Percentiles rank a stretch among this genome's conserved stretches.
These are phyloP conservation scores for Aspergillus fijiensis DNA, from an alignment of 2,329 filamentous ascomycete species.

Conservation along the genomic window DNA sequence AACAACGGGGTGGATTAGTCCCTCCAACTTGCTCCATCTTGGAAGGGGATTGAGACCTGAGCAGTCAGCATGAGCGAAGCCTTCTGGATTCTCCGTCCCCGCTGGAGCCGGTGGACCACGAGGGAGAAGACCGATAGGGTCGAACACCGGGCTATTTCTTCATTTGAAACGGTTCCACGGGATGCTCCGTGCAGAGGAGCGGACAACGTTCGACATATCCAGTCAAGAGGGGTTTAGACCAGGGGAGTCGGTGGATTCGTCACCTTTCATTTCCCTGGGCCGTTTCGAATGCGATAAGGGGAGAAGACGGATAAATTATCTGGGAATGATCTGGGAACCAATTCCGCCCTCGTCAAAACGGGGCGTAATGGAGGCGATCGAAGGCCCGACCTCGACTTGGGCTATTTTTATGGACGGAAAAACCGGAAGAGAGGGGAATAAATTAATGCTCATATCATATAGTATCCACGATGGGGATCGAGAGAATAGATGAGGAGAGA, in stretches of 20 bases:
- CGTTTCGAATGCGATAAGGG: slow-evolving; percentile 9
- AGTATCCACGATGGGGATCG: not conserved
- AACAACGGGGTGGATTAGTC: slow-evolving; percentile 5
- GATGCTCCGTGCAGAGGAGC: slow-evolving; percentile 6
- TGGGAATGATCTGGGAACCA: not conserved
- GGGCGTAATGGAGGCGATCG: not conserved
- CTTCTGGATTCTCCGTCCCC: not conserved
- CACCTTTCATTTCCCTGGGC: slow-evolving; percentile 3
- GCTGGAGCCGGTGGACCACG: slow-evolving; percentile 2
- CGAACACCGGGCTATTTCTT: not conserved
- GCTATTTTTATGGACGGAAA: not conserved
- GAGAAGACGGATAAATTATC: not conserved
- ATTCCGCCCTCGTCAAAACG: not conserved
- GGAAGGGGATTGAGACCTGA: not conserved
- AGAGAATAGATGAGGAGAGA: no score
- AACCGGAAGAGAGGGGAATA: not conserved
- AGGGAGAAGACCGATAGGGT: slow-evolving; percentile 7
- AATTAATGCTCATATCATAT: not conserved
- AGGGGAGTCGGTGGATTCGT: slow-evolving; percentile 8
- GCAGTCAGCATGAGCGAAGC: slow-evolving; percentile 1
- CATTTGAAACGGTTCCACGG: slow-evolving; percentile 6
- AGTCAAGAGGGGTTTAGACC: not conserved
- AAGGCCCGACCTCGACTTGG: not conserved
- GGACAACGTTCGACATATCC: not conserved
- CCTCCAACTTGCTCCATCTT: not conserved